Evolutionary conservation across 306 rosid species (phyloP), one percentile per base, ranked within the genome.

Genomic region (Cicer arietinum): DNA sequence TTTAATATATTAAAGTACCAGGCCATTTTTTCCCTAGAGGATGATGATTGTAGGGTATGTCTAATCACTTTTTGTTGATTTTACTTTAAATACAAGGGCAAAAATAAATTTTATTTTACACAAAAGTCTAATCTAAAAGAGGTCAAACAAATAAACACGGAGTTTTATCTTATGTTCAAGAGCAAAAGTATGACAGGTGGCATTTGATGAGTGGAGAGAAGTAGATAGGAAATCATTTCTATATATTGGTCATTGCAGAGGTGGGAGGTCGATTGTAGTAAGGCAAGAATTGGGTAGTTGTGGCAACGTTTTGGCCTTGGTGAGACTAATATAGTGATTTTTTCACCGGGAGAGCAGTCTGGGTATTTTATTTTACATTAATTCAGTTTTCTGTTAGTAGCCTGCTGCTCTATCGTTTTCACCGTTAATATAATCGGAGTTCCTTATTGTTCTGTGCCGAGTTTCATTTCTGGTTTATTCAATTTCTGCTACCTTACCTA

Each of bases 201-300:
- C 40, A 10, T 56, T 56, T 56, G 62, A 56, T 56, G 62, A 56
- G 62, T 20, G 62, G 62, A 20, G 62, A 20, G 39, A 56, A 20
- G 22, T 6, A 20, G 13, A 47, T 48, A 56, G 39, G 10, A 56
- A 56, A 10, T 48, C 14, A 6, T 48, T 51, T 51, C 64, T 10
- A 25, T 25, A 58, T 25, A 58, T 25, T 58, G 41, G 35, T 30
- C 35, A 30, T 30, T 30, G 35, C 41, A 58, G 9, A 25, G 63
- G 64, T 58, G 41, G 11, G 40, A 58, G 14, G 42, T 58, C 1
- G 9, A 58, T 58, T 25, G 41, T 58, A 58, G 64, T 25, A 10
- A 10, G 64, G 64, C 42, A 58, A 58, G 17, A 25, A 58, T 58
- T 58, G 41, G 64, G 64, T 25, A 58, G 9, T 58, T 14, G 41